Percentiles rank a stretch among this genome's conserved stretches.
Evolutionary conservation across 202 grass and related monocot species (phyloP).

Genomic region (Setaria viridis): DNA sequence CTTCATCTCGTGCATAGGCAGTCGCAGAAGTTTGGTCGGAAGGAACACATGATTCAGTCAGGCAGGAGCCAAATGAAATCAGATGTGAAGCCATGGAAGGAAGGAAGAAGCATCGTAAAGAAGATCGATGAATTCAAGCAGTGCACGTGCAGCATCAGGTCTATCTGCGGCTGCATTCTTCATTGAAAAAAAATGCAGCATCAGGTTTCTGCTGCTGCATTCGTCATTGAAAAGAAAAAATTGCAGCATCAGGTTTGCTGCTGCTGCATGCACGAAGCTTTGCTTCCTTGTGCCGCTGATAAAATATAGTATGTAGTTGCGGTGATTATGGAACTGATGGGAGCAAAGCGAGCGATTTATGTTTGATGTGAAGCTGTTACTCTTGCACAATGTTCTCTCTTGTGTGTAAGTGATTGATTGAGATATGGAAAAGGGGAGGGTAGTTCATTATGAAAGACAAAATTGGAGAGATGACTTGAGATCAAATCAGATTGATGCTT

Average conservation of each 20-base stretch:
- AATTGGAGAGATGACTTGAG: neutral
- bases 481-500: neutral
- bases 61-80: slow-evolving; percentile 4
- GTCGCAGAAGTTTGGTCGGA: neutral
- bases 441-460: neutral
- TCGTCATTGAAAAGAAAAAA: neutral
- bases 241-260: neutral
- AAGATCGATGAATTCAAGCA: neutral
- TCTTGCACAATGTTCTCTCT: neutral
- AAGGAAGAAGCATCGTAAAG: neutral
- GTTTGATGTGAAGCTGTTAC: neutral
- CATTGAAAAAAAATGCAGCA: neutral
- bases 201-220: neutral
- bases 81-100: neutral
- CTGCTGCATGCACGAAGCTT: neutral
- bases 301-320: neutral
- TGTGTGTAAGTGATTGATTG: neutral
- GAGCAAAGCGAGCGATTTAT: neutral
- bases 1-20: neutral
- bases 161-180: neutral
- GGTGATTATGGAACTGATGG: neutral
- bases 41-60: slow-evolving; percentile 8
- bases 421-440: no score
- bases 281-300: neutral
- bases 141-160: neutral